These are phyloP conservation scores for Pseudohalonectria lignicola DNA, from an alignment of 2,329 filamentous ascomycete genomes.

Conservation along the genomic window DNA sequence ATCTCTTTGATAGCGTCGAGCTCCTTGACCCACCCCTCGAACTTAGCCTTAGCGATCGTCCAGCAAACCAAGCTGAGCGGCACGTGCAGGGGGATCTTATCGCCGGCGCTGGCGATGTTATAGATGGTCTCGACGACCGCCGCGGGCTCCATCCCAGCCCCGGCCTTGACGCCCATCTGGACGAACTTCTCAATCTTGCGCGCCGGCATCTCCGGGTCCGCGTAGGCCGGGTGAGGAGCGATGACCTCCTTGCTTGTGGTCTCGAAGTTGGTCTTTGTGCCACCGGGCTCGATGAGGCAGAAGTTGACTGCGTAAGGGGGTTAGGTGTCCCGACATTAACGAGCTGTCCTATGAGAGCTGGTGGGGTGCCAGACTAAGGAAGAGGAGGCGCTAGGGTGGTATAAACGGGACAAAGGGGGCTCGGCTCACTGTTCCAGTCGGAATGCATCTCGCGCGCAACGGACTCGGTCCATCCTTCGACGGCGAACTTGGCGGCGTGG, in stretches of 20 bases:
- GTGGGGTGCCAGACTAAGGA: too few species aligned
- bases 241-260: slow-evolving; percentile 16
- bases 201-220: slow-evolving; percentile 18
- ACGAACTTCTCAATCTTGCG: slow-evolving; percentile 18
- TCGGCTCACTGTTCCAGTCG: slow-evolving; percentile 28
- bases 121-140: slow-evolving; percentile 24
- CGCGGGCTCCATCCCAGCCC: slow-evolving; percentile 19
- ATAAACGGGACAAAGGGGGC: too few species aligned
- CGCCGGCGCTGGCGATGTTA: slow-evolving; percentile 6
- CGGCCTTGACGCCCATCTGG: slow-evolving; percentile 10
- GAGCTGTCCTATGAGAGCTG: too few species aligned
- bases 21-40: slow-evolving; percentile 17
- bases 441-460: slow-evolving; percentile 29
- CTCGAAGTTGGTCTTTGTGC: slow-evolving; percentile 22
- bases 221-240: slow-evolving; percentile 27
- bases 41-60: slow-evolving; percentile 18
- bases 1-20: slow-evolving; percentile 21
- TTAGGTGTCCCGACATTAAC: too few species aligned
- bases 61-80: slow-evolving; percentile 27
- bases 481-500: slow-evolving; percentile 29
- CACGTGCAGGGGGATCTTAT: slow-evolving; percentile 25
- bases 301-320: slow-evolving; percentile 27
- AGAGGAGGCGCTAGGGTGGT: too few species aligned
- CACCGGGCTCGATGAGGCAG: slow-evolving; percentile 29
- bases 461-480: slow-evolving; percentile 35